These are phyloP conservation scores for Conticribra weissflogii DNA, from an alignment of 108 stramenopile genomes.

Conservation along the genomic window DNA sequence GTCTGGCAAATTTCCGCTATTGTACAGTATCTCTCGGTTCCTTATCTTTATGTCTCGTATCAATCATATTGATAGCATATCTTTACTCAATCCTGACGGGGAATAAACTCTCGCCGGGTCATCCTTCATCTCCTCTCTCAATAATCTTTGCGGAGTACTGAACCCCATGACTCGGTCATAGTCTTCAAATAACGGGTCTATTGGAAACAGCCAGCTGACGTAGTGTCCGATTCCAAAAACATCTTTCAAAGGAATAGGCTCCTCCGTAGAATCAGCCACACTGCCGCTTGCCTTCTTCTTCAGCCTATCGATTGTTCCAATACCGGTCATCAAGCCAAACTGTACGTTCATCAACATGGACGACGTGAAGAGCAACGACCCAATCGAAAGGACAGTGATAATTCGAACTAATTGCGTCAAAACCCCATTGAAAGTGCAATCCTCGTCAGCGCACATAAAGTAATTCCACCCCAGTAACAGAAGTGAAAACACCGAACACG, in stretches of 20 bases:
- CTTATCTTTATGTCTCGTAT: neutral
- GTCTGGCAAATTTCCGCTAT: too few relatives aligned
- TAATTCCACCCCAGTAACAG: constrained; percentile 72
- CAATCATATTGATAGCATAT: constrained; percentile 40
- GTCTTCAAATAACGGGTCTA: constrained; percentile 86
- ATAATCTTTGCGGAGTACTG: constrained; percentile 74
- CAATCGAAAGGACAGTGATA: constrained; percentile 68
- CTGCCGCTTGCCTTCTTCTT: constrained; percentile 88
- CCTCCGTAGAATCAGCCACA: constrained; percentile 72
- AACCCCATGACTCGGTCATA: constrained; percentile 86
- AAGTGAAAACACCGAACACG: constrained; percentile 67
- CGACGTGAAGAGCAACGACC: constrained; percentile 75
- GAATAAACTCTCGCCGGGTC: constrained; percentile 28
- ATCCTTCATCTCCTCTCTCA: constrained; percentile 72
- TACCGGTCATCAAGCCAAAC: constrained; percentile 90
- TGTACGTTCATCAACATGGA: constrained; percentile 90
- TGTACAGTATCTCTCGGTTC: too few relatives aligned
- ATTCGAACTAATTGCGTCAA: constrained; percentile 68
- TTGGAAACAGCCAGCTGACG: constrained; percentile 77
- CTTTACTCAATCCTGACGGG: constrained; percentile 42
- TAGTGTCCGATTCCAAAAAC: constrained; percentile 84
- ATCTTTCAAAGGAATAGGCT: constrained; percentile 78
- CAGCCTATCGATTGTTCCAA: constrained; percentile 92
- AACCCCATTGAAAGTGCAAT: constrained; percentile 62
- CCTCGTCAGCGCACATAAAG: constrained; percentile 73